Conservation (phyloP, 192 early-diverging fungal genomes). For the Dissophora ornata region DNA sequence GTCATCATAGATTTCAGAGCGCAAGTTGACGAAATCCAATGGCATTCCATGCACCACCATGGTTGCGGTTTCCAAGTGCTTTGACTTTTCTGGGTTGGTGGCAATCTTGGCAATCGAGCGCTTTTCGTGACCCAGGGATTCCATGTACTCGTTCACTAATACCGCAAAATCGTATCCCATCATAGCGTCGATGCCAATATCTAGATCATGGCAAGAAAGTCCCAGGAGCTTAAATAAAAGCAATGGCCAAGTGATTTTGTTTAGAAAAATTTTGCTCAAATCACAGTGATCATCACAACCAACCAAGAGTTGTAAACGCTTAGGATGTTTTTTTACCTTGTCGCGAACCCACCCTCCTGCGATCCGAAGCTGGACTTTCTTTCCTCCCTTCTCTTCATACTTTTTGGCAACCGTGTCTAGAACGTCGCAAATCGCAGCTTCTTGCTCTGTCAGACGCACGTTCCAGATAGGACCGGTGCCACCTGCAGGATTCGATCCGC, state of each 20-base stretch:
- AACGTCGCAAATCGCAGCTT: constrained; percentile 75
- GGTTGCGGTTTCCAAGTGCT: constrained; percentile 98
- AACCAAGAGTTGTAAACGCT: too few species aligned
- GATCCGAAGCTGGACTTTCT: constrained; percentile 79
- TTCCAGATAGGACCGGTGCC: constrained; percentile 23
- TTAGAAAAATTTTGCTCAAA: too few species aligned
- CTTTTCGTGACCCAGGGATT: constrained; percentile 45
- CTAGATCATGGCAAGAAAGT: constrained; percentile 87
- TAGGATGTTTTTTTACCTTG: constrained; percentile 67
- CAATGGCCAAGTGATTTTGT: too few species aligned
- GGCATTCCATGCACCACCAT: constrained; percentile 79
- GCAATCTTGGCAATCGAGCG: constrained; percentile 84
- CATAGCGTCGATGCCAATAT: constrained; percentile 94
- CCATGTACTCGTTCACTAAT: constrained; percentile 74
- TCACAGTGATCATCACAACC: too few species aligned
- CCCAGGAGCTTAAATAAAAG: constrained; percentile 87
- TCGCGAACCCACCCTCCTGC: constrained; percentile 99
- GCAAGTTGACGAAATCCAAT: constrained; percentile 96
- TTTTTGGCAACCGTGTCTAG: constrained; percentile 70
- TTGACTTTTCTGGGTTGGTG: constrained; percentile 93
- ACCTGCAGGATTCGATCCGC: background rate
- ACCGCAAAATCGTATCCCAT: constrained; percentile 92
- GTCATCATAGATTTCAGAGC: constrained; percentile 90
- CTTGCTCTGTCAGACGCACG: constrained; percentile 67
- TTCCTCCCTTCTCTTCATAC: constrained; percentile 56